phyloP scores from a whole-genome alignment of 495 filamentous ascomycete genomes.

The Parathielavia hyrcaniae region DNA sequence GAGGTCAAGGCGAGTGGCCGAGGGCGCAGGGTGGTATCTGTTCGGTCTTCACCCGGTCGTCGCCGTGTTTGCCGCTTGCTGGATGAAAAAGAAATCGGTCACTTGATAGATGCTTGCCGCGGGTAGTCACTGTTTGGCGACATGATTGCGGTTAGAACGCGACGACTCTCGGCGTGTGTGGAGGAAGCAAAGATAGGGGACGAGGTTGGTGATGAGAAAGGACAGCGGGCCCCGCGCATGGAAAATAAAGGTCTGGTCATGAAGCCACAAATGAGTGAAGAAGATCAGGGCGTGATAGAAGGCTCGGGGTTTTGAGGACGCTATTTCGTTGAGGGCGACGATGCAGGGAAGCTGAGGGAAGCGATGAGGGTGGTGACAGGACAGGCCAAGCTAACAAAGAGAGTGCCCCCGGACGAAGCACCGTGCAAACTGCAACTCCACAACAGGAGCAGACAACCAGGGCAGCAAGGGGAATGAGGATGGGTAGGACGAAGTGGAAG shows the following conservation, averaged over 20 bases:
- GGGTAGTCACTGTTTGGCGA: conserved; percentile 43
- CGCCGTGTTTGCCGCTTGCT: conserved; percentile 25
- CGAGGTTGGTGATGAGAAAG: conserved; percentile 26
- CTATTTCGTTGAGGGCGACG: conserved; percentile 24
- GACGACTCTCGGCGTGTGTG: conserved; percentile 32
- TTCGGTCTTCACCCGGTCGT: neutral
- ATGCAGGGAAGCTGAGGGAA: conserved; percentile 18
- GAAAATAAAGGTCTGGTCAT: conserved; percentile 25
- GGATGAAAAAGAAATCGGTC: conserved; percentile 26
- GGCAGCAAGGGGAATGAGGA: conserved; percentile 16
- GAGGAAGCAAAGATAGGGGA: conserved; percentile 26
- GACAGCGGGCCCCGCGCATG: conserved; percentile 21
- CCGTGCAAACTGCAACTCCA: conserved; percentile 9
- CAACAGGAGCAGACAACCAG: conserved; percentile 11
- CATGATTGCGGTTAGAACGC: conserved; percentile 49
- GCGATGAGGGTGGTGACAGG: conserved; percentile 20
- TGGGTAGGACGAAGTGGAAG: conserved; percentile 24
- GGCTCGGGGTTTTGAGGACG: conserved; percentile 13
- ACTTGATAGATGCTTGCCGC: conserved; percentile 20
- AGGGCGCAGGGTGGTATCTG: neutral
- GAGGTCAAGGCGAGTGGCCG: neutral
- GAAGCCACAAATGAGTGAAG: conserved; percentile 27
- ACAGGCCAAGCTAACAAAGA: conserved; percentile 9
- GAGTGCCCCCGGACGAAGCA: neutral
- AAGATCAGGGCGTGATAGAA: conserved; percentile 19